Evolutionary conservation across 805 yeast species (phyloP), one percentile per base, ranked within the genome.

Genomic region (Cyberlindnera euphorbiae): DNA sequence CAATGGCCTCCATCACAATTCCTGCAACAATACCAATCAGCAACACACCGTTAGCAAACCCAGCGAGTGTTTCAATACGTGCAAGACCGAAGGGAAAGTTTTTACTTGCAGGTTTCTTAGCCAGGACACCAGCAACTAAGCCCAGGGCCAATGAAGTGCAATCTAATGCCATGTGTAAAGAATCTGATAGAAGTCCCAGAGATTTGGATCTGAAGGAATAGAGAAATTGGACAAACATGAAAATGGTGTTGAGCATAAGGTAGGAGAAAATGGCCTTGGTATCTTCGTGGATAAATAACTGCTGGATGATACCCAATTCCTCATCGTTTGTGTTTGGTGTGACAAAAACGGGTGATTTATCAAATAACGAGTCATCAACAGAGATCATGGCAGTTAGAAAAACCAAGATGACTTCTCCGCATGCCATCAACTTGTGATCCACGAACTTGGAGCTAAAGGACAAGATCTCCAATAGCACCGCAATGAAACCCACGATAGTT

Each of bases 101-200:
- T n/a, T 79, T 71, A 40, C 74, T 74, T 5, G 84, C 72, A 2
- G 79, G 77, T 42, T 64, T 64, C 44, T 75, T 77, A 3, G 82
- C 68, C 35, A 77, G 61, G 11, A 76, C 71, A 16, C 94, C 85
- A 0, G 99, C 98, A 17, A 90, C 69, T 2, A 93, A 65, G 0
- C 99, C 99, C 21, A 93, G 73, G 3, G 93, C 77, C 37, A 93
- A 65, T 0, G 97, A 94, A 0, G 87, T 73, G 58, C 98, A 93
- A 59, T 93, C 99, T 38, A 93, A 67, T 3, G 95, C 83, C 99
- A 93, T 93, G 59, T 93, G 99, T 35, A 93, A 69, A 1, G 96
- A 87, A 55, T 93, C 99, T 14, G 96, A 87, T 35, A 93, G 60
- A 17, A 93, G 66, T 9, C 98, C 97, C 30, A 93, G 64, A 0